These are phyloP conservation scores for Raphanus hybrid DNA, from an alignment of 441 rosid genomes.

Conservation along the genomic window DNA sequence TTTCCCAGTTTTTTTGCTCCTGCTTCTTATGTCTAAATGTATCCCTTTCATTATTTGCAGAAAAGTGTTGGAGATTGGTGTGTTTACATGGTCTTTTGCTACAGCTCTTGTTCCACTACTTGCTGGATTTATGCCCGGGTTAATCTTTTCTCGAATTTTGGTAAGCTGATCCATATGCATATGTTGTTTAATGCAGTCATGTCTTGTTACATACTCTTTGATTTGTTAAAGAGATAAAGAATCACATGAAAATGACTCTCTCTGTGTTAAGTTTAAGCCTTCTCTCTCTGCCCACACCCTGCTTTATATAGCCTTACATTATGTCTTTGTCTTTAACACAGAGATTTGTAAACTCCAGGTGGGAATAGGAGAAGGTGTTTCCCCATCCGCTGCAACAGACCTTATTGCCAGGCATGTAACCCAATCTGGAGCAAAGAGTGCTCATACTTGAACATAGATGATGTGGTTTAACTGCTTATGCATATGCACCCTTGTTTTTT, in stretches of 20 bases:
- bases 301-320: constrained; percentile 43
- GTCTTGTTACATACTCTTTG: background rate
- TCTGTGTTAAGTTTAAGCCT: background rate
- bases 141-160: constrained; percentile 77
- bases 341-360: constrained; percentile 63
- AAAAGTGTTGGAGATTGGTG: constrained; percentile 82
- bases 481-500: constrained; percentile 5
- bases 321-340: constrained; percentile 43
- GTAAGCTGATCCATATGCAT: constrained; percentile 40
- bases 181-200: background rate
- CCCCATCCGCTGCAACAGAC: constrained; percentile 98
- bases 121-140: constrained; percentile 94
- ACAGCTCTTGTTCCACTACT: constrained; percentile 81
- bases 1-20: constrained; percentile 13
- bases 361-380: constrained; percentile 98
- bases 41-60: constrained; percentile 46
- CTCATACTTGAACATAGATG: constrained; percentile 14
- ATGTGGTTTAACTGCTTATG: constrained; percentile 21
- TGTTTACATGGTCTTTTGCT: constrained; percentile 77
- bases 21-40: constrained; percentile 1
- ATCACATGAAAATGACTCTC: background rate
- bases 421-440: constrained; percentile 35
- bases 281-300: constrained; percentile 15
- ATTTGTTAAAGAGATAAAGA: background rate
- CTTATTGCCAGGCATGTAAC: constrained; percentile 90